Evolutionary conservation across 306 rosid species (phyloP).

Genomic region (Quillaja saponaria): DNA sequence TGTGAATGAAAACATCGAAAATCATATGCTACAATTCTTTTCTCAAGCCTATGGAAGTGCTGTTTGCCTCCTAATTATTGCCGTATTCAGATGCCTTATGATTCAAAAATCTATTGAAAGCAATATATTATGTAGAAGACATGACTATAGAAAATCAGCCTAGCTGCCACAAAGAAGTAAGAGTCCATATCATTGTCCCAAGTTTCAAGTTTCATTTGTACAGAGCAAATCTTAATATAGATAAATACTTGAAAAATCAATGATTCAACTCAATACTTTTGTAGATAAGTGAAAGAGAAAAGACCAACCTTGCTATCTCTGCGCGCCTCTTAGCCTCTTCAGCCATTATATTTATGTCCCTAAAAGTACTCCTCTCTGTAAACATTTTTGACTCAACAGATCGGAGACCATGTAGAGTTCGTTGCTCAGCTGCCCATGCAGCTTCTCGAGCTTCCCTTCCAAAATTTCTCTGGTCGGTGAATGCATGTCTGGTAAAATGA

Average conservation of each 20-base stretch:
- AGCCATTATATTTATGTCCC: slow-evolving; percentile 66
- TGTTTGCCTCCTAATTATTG: no score
- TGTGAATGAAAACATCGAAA: background rate
- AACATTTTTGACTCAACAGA: slow-evolving; percentile 38
- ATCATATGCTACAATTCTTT: background rate
- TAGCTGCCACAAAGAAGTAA: no score
- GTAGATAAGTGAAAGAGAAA: background rate
- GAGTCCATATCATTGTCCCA: no score
- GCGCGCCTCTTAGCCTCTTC: slow-evolving; percentile 79
- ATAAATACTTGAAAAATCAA: no score
- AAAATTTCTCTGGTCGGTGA: slow-evolving; percentile 62
- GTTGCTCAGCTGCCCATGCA: slow-evolving; percentile 69
- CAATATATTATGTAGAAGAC: no score
- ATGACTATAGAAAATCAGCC: no score
- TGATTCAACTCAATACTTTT: no score
- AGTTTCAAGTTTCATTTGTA: no score
- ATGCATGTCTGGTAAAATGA: slow-evolving; percentile 67
- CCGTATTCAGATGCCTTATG: no score
- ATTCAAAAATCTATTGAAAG: no score
- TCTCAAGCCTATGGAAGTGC: no score
- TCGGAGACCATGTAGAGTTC: slow-evolving; percentile 70
- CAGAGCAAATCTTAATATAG: background rate
- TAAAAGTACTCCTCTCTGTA: slow-evolving; percentile 51
- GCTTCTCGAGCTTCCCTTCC: slow-evolving; percentile 75
- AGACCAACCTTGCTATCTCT: slow-evolving; percentile 67